Conservation (phyloP, 2,329 filamentous ascomycete species). For the Fusarium graminum region DNA sequence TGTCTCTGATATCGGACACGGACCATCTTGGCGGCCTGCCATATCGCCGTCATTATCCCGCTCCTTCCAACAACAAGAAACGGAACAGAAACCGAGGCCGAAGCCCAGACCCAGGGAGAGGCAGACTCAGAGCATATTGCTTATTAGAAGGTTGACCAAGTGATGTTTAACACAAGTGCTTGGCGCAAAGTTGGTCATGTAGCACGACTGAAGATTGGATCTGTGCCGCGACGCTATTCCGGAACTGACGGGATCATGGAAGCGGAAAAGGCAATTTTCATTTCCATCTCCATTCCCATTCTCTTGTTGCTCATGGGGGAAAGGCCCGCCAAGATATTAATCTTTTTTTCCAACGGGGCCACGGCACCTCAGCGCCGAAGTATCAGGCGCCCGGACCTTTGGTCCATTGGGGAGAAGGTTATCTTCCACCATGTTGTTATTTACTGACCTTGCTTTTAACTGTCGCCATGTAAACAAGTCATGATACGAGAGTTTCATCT, state of each 20-base stretch:
- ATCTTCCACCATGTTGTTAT: conserved; percentile 7
- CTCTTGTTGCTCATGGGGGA: conserved; percentile 16
- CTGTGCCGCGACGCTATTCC: conserved; percentile 24
- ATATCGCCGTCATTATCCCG: conserved; percentile 33
- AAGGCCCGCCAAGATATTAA: conserved; percentile 38
- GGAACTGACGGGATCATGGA: conserved; percentile 40
- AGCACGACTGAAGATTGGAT: conserved; percentile 18
- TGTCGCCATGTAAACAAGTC: conserved; percentile 9
- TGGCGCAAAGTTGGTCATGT: conserved; percentile 35
- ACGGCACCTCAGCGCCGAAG: conserved; percentile 29
- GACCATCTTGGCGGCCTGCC: conserved; percentile 35
- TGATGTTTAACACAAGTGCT: conserved; percentile 21
- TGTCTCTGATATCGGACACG: conserved; percentile 42
- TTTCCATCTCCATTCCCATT: conserved; percentile 18
- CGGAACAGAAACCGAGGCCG: conserved; percentile 7
- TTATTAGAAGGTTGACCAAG: conserved; percentile 24
- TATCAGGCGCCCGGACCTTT: conserved; percentile 42
- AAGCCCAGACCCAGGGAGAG: conserved; percentile 7
- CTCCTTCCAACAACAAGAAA: conserved; percentile 16
- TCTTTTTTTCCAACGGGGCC: conserved; percentile 24
- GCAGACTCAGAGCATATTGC: not conserved
- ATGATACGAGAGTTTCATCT: conserved; percentile 29
- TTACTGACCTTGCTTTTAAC: conserved; percentile 9
- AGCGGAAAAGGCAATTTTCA: conserved; percentile 20
- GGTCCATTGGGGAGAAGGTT: conserved; percentile 35